phyloP scores from a whole-genome alignment of 495 filamentous ascomycete species.

The Saxophila tyrrhenica region DNA sequence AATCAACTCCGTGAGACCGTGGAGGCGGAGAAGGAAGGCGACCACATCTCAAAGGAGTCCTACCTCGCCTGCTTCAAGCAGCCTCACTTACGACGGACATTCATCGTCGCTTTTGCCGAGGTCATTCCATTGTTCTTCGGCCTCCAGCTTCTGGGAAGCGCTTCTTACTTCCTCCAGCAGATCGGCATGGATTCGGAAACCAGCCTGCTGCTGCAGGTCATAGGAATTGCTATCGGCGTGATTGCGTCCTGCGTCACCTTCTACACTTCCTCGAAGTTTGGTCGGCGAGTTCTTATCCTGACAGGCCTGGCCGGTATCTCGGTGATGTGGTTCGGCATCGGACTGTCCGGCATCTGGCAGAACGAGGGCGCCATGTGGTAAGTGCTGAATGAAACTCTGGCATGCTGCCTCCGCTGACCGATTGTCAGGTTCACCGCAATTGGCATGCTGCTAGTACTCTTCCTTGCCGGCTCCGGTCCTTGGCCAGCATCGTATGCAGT shows the following conservation, averaged over 20 bases:
- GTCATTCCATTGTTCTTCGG: background rate
- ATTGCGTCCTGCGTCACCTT: background rate
- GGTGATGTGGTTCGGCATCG: background rate
- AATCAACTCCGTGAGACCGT: background rate
- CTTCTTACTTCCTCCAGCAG: background rate
- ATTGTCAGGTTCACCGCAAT: background rate
- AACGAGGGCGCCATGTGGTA: background rate
- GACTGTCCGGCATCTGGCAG: background rate
- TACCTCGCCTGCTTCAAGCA: background rate
- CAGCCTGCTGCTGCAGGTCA: background rate
- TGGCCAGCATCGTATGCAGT: background rate
- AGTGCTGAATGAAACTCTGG: background rate
- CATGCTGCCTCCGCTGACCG: background rate
- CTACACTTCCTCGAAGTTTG: background rate
- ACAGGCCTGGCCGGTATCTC: background rate
- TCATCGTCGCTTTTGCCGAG: background rate
- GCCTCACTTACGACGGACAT: background rate
- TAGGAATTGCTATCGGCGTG: background rate
- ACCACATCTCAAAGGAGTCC: background rate
- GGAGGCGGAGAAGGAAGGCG: background rate
- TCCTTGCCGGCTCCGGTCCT: background rate
- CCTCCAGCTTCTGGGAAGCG: background rate
- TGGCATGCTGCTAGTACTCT: background rate
- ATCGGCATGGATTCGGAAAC: background rate
- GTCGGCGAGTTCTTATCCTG: background rate